These are phyloP conservation scores for Mastigamoeba balamuthi DNA, from an alignment of 78 protist genomes.

Conservation along the genomic window DNA sequence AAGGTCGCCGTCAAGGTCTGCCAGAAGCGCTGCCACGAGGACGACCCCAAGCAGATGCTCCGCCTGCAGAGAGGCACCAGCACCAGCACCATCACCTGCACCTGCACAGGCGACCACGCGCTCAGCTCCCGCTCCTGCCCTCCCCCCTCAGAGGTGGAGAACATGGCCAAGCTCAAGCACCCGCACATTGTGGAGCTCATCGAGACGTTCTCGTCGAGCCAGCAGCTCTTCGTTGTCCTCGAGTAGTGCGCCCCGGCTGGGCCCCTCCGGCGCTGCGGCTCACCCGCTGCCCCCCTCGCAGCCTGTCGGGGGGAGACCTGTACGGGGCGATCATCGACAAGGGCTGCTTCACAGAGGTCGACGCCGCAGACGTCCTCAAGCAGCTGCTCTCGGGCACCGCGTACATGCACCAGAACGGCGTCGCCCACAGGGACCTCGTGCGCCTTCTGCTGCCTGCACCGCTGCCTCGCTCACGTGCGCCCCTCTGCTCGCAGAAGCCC, in stretches of 20 bases:
- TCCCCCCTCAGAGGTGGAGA: no score
- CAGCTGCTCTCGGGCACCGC: constrained; percentile 60
- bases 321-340: constrained; percentile 69
- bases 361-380: constrained; percentile 50
- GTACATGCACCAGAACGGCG: constrained; percentile 71
- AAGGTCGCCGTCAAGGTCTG: constrained; percentile 32
- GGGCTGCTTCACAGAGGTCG: constrained; percentile 70
- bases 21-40: no score
- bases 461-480: no score
- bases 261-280: no score
- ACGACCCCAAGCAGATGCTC: no score
- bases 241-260: constrained; percentile 1
- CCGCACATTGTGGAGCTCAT: constrained; percentile 31
- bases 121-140: no score
- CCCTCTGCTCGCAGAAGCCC: no score
- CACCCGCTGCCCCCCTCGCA: no score
- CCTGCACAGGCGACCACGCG: no score
- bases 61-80: no score
- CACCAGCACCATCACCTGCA: no score
- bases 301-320: constrained; percentile 88
- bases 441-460: no score
- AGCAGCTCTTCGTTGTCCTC: constrained; percentile 33
- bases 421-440: constrained; percentile 75
- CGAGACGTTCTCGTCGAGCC: constrained; percentile 28
- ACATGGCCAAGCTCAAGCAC: background rate